These are phyloP conservation scores for Buxus sempervirens DNA, from an alignment of 164 flowering plant species.

Conservation along the genomic window DNA sequence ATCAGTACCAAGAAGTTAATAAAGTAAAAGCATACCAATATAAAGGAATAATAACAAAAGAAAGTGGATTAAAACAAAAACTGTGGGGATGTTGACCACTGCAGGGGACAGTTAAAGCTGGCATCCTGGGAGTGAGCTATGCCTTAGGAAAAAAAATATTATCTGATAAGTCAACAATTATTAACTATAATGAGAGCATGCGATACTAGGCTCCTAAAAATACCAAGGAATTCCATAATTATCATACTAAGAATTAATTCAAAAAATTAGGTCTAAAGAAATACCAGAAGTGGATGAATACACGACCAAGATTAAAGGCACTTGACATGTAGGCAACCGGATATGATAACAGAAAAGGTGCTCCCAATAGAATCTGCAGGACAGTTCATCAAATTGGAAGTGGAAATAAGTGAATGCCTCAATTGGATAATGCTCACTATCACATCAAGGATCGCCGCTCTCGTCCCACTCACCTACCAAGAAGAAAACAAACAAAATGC, in stretches of 20 bases:
- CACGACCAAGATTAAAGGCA: conserved; percentile 96
- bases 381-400: conserved; percentile 20
- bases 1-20: neutral
- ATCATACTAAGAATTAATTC: neutral
- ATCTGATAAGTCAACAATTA: too few relatives aligned
- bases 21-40: too few relatives aligned
- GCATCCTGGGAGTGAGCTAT: neutral
- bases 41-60: too few relatives aligned
- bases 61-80: too few relatives aligned
- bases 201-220: too few relatives aligned
- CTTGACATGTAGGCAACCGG: conserved; percentile 76
- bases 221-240: too few relatives aligned
- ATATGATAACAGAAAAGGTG: conserved; percentile 73
- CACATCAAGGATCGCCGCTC: conserved; percentile 9
- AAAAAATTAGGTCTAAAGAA: conserved; percentile 10
- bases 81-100: neutral
- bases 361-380: conserved; percentile 79
- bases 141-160: neutral
- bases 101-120: neutral
- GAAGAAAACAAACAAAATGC: neutral
- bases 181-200: too few relatives aligned
- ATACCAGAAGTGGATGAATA: conserved; percentile 96
- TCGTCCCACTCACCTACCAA: conserved; percentile 44
- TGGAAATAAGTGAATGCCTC: conserved; percentile 19
- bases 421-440: neutral